Percentiles rank a stretch among this genome's conserved stretches.
Conservation (phyloP, 2,329 filamentous ascomycete genomes). For the Hymenoscyphus fructigenus region DNA sequence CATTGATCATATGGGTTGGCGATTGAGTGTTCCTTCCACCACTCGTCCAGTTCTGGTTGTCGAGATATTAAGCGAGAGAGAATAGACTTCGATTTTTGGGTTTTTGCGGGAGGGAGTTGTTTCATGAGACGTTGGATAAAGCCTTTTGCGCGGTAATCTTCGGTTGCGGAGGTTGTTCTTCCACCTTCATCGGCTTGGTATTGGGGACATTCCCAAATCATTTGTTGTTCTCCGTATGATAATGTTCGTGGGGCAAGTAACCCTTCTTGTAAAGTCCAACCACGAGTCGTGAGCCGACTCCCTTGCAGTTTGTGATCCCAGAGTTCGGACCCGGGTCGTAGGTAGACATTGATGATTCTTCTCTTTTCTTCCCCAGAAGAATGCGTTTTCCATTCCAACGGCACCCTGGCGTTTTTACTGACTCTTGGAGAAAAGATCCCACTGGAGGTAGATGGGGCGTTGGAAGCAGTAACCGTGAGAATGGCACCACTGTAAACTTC, state of each 20-base stretch:
- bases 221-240: slow-evolving; percentile 24
- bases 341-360: slow-evolving; percentile 14
- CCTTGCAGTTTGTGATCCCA: slow-evolving; percentile 23
- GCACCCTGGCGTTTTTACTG: slow-evolving; percentile 5
- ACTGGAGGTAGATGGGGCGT: slow-evolving; percentile 20
- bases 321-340: slow-evolving; percentile 22
- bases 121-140: slow-evolving; percentile 23
- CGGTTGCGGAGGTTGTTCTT: slow-evolving; percentile 18
- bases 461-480: slow-evolving; percentile 20
- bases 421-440: slow-evolving; percentile 21
- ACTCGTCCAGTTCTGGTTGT: slow-evolving; percentile 16
- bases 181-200: slow-evolving; percentile 24
- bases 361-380: not conserved
- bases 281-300: slow-evolving; percentile 19
- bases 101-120: not conserved
- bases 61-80: slow-evolving; percentile 6
- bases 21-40: slow-evolving; percentile 21
- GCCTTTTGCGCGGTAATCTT: slow-evolving; percentile 22
- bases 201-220: slow-evolving; percentile 25
- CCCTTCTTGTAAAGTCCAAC: slow-evolving; percentile 25
- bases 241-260: slow-evolving; percentile 22
- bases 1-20: slow-evolving; percentile 22
- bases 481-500: slow-evolving; percentile 24
- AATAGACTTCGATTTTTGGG: slow-evolving; percentile 1
- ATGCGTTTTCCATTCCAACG: slow-evolving; percentile 15